Evolutionary conservation across 2,329 filamentous ascomycete species (phyloP), one percentile per base, ranked within the genome.

Genomic region (Botrytis galanthina): DNA sequence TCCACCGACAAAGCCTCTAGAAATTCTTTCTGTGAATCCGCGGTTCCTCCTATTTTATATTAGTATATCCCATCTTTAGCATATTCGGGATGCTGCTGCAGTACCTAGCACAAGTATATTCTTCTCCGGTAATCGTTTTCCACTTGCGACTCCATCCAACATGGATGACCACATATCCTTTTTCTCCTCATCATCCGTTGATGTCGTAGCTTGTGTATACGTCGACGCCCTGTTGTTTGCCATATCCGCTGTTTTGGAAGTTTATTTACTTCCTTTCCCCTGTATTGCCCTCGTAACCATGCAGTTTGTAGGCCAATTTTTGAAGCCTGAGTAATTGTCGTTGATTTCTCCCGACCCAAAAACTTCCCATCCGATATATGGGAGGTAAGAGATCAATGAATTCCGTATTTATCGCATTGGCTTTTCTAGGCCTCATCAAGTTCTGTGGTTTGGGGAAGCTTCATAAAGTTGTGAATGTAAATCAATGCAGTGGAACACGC

Each of bases 81-180:
- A 57, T 29, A 72, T 51, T 35, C 32, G 60, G 66, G 32, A 44
- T 51, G 39, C 57, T 54, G 42, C 61, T 57, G 51, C 79, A 87
- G 76, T 86, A 93, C 93, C 94, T 81, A 98, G 84, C 35, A 98
- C 91, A 60, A 98, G 84, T 75, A 98, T 84, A 81, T 95, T 97
- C 88, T 97, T 98, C 84, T 97, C 94, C 9, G 94, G 93, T 79
- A 98, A 85, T 78, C 92, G 89, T 86, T 96, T 97, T 77, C 93
- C 94, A 83, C 93, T 97, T 78, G 95, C 94, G 78, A 96, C 95
- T 71, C 90, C 91, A 83, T 97, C 93, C 78, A 98, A 87, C 92
- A 98, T 93, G 62, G 93, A 94, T 75, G 92, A 95, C 95, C 95
- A 98, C 83, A 98, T 91, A 81, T 97, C 93, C 83, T 93, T 93